phyloP scores from a whole-genome alignment of 2,329 filamentous ascomycete genomes.

The Plenodomus biglobosus region DNA sequence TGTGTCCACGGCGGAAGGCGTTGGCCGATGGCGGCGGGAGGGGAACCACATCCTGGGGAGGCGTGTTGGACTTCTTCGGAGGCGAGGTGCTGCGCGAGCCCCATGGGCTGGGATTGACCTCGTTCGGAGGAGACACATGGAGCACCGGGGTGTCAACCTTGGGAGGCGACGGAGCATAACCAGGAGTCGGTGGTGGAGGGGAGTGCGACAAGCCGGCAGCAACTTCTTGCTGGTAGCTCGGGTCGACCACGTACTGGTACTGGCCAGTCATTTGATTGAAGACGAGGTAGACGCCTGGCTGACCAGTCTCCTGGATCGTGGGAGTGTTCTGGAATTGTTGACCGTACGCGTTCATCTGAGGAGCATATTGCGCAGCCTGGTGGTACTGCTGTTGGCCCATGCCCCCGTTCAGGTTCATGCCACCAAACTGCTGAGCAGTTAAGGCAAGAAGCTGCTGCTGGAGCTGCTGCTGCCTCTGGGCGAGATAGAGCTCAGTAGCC shows the following conservation, averaged over 20 bases:
- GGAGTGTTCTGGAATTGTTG: slow-evolving; percentile 69
- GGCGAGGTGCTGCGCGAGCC: slow-evolving; percentile 65
- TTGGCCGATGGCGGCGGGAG: slow-evolving; percentile 86
- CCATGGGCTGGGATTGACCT: slow-evolving; percentile 55
- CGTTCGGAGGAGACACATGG: slow-evolving; percentile 78
- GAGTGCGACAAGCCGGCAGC: slow-evolving; percentile 48
- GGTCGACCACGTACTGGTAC: slow-evolving; percentile 77
- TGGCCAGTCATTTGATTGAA: slow-evolving; percentile 87
- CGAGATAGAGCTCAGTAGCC: slow-evolving; percentile 87
- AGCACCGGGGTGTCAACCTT: slow-evolving; percentile 59
- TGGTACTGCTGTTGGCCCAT: slow-evolving; percentile 50
- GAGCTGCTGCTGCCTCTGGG: slow-evolving; percentile 90
- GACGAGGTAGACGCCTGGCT: slow-evolving; percentile 77
- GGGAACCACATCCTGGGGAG: slow-evolving; percentile 68
- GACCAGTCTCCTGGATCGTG: slow-evolving; percentile 65
- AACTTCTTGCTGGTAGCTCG: slow-evolving; percentile 54
- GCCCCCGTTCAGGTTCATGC: slow-evolving; percentile 63
- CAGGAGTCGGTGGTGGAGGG: slow-evolving; percentile 51
- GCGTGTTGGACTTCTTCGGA: slow-evolving; percentile 65
- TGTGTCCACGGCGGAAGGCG: slow-evolving; percentile 90
- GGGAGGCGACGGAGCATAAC: slow-evolving; percentile 41
- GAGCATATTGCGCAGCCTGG: slow-evolving; percentile 54
- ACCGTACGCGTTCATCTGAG: slow-evolving; percentile 61
- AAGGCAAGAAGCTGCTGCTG: slow-evolving; percentile 89
- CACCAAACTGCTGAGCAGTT: slow-evolving; percentile 57